phyloP scores from a whole-genome alignment of 805 yeast species.

The Kluyveromyces lactis region DNA sequence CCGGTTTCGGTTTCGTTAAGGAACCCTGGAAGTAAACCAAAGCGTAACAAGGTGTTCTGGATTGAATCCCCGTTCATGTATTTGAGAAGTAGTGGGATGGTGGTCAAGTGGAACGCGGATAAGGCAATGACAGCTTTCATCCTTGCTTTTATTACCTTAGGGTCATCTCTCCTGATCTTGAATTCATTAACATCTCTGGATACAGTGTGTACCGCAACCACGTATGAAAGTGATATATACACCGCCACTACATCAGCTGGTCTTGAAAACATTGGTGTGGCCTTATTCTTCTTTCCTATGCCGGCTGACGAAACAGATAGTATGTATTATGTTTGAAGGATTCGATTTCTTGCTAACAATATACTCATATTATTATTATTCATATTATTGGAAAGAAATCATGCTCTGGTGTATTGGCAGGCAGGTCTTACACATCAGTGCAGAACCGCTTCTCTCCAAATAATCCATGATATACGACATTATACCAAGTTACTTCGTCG shows the following conservation, averaged over 20 bases:
- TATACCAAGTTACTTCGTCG: constrained; percentile 44
- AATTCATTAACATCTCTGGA: constrained; percentile 13
- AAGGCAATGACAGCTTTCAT: constrained; percentile 15
- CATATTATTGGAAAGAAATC: too few species aligned
- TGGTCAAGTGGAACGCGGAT: constrained; percentile 12
- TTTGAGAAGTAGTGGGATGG: constrained; percentile 14
- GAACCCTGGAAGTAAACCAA: constrained; percentile 23
- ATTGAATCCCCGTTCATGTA: constrained; percentile 2
- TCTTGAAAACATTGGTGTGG: background rate
- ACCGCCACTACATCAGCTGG: constrained; percentile 7
- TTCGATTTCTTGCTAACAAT: too few species aligned
- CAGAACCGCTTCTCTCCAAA: constrained; percentile 38
- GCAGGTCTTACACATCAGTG: constrained; percentile 1
- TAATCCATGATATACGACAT: constrained; percentile 41
- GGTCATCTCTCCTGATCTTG: constrained; percentile 25
- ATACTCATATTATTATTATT: too few species aligned
- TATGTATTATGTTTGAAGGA: too few species aligned
- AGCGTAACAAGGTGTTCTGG: constrained; percentile 9
- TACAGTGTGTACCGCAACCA: constrained; percentile 18
- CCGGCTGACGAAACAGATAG: too few species aligned
- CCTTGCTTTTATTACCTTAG: constrained; percentile 18
- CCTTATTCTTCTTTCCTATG: too few species aligned
- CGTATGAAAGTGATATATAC: constrained; percentile 23
- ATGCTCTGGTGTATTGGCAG: too few species aligned
- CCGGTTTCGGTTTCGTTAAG: constrained; percentile 1